Conservation (phyloP, 441 rosid species). For the Populus trichocarpa region DNA sequence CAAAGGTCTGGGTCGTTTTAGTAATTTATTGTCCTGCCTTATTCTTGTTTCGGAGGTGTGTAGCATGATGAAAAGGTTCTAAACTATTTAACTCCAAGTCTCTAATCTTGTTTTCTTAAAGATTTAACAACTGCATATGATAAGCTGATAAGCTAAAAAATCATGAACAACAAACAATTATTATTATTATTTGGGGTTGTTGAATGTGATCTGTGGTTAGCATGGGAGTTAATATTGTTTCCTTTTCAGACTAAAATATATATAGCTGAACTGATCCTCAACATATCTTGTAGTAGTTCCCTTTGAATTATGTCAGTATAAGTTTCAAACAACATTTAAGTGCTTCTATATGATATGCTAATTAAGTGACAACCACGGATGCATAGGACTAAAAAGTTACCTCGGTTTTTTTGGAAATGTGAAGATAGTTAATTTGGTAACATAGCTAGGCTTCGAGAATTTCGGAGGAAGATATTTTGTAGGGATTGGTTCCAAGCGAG, state of each 20-base stretch:
- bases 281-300: not conserved
- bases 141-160: not conserved
- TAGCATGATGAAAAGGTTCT: not conserved
- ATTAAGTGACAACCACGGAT: not conserved
- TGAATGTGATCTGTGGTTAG: not conserved
- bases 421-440: too few species aligned
- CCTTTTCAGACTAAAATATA: not conserved
- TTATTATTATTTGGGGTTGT: not conserved
- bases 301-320: not conserved
- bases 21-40: not conserved
- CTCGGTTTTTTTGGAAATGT: too few species aligned
- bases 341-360: not conserved
- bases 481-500: too few species aligned
- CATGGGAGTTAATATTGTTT: not conserved
- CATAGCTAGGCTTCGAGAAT: not conserved
- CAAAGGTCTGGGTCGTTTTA: not conserved
- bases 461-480: too few species aligned
- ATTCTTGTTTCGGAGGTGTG: not conserved
- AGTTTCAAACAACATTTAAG: not conserved
- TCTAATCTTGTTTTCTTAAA: not conserved
- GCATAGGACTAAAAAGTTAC: not conserved
- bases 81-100: not conserved
- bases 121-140: not conserved
- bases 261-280: not conserved
- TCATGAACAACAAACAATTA: not conserved